These are phyloP conservation scores for Paspalum vaginatum DNA, from an alignment of 176 grass and related monocot species.

Conservation along the genomic window DNA sequence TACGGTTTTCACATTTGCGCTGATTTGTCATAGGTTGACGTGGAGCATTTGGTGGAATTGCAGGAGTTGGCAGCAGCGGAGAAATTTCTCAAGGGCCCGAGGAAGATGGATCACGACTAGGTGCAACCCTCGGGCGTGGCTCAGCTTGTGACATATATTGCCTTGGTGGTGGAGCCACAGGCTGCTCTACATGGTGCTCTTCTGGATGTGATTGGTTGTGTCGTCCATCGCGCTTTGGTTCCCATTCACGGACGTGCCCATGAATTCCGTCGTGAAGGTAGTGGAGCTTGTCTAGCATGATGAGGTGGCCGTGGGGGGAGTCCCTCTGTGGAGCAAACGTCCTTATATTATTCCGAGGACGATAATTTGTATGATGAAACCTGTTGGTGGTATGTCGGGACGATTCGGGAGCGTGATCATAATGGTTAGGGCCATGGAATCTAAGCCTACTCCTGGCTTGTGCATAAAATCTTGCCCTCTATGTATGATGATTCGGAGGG, in stretches of 20 bases:
- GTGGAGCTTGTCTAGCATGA: not conserved
- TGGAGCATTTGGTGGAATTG: not conserved
- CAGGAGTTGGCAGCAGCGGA: not conserved
- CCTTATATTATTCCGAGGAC: not conserved
- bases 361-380: not conserved
- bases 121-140: not conserved
- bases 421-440: not conserved
- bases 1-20: not conserved
- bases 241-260: not conserved
- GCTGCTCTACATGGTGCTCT: too few species aligned
- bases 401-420: not conserved
- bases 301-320: not conserved
- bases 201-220: not conserved
- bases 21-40: not conserved
- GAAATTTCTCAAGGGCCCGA: too few species aligned
- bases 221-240: accelerated
- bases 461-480: accelerated
- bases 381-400: not conserved
- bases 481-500: not conserved
- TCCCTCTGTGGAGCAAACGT: not conserved
- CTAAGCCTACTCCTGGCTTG: not conserved
- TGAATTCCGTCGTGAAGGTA: not conserved
- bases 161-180: too few species aligned
- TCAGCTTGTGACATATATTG: not conserved
- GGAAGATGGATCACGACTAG: not conserved